phyloP scores from a whole-genome alignment of 345 rosid genomes.

The Eutrema japonicum region DNA sequence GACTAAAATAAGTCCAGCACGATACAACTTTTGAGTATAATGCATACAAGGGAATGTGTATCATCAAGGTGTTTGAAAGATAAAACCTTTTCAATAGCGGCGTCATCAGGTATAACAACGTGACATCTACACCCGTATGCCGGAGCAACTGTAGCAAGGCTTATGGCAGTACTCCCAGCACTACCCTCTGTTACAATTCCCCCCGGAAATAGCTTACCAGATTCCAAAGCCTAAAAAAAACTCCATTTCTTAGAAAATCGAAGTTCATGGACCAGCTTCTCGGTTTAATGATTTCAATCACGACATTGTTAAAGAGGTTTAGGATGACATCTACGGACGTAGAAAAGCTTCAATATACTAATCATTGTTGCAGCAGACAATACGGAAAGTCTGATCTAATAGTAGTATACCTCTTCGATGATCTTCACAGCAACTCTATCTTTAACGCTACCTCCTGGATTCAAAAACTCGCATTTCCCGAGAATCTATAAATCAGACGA shows the following conservation, averaged over 20 bases:
- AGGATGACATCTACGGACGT: background rate
- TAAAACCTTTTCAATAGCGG: constrained; percentile 85
- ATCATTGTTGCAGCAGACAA: background rate
- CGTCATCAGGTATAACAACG: constrained; percentile 96
- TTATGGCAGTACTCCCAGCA: constrained; percentile 97
- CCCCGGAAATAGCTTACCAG: constrained; percentile 65
- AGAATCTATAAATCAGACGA: constrained; percentile 64
- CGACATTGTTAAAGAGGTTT: background rate
- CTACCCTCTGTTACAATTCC: constrained; percentile 94
- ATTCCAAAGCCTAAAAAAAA: constrained; percentile 68
- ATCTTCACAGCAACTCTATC: constrained; percentile 91
- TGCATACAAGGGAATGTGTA: constrained; percentile 14
- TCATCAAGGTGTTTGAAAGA: constrained; percentile 7
- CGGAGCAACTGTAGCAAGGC: constrained; percentile 93
- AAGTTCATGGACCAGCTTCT: background rate
- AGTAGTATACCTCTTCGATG: constrained; percentile 73
- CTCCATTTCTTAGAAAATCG: background rate
- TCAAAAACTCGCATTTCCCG: constrained; percentile 92
- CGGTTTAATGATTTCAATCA: background rate
- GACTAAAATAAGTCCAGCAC: constrained; percentile 55
- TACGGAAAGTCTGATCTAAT: background rate
- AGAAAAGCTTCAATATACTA: background rate
- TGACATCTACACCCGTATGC: constrained; percentile 93
- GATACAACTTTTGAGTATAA: constrained; percentile 12
- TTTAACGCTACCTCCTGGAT: constrained; percentile 98